Base-by-base conservation (phyloP, 2,329 filamentous ascomycete species). In the Botrytis tulipae region DNA sequence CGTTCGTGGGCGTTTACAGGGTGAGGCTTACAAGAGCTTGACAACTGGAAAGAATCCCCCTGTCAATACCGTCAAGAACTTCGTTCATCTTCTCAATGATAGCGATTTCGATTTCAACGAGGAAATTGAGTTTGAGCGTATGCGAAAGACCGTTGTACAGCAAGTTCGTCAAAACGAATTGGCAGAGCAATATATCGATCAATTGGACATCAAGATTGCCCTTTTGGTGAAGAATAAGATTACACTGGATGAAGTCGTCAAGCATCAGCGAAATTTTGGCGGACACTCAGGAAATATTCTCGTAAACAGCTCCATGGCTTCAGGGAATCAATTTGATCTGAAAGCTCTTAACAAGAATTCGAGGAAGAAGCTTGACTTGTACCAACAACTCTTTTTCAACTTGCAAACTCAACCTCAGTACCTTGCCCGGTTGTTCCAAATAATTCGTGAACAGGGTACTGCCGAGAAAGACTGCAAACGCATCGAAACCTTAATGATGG, bases 181-280 rank as follows among this genome's bases (percentile, higher is more conserved):
- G 85, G 90, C 97, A 57, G 96, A 99, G 83, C 94, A 98, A 81
- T 99, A 99, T 80, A 97, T 99, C 78, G 95, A 97, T 79, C 96
- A 99, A 81, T 88, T 99, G 51, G 97, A 99, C 81, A 97, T 99
- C 86, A 99, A 99, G 85, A 99, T 99, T 82, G 96, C 96, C 1
- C 88, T 99, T 4, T 87, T 99, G 29, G 96, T 99, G 79, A 98
- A 98, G 87, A 99, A 99, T 88, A 99, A 99, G 83, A 99, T 99
- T 80, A 98, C 96, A 0, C 87, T 99, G 6, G 96, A 99, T 80
- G 97, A 99, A 83, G 96, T 99, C 42, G 93, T 99, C 72, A 94
- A 94, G 79, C 96, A 98, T 81, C 96, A 99, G 81, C 95, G 92
- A 84, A 97, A 97, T 82, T 98, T 96, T 79, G 96, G 96, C 73